Base-by-base conservation (phyloP, 1,284 basidiomycete species). In the Vanrija humicola region DNA sequence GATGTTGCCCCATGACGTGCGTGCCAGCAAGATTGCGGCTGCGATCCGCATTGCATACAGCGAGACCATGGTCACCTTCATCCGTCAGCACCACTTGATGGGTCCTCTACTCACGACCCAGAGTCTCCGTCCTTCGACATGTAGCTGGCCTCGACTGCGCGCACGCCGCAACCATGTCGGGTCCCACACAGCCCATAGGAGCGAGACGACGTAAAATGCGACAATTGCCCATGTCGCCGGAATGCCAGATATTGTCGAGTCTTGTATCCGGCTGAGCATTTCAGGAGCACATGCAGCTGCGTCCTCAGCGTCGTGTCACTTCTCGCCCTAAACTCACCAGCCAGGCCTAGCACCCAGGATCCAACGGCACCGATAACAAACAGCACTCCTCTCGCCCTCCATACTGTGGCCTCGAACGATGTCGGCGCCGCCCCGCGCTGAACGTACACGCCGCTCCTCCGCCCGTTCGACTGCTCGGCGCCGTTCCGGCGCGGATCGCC, bases 151-250 rank as follows among this genome's bases (percentile, higher is more conserved):
- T 6, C 34, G 34, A 12, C 39, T 51, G 23, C 61, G 46, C 1
- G 50, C 46, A 5, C 62, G 52, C 0, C 56, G 48, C 0, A 69
- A 58, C 69, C 69, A 70, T 19, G 65, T 65, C 6, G 73, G 73
- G 54, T 75, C 70, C 73, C 73, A 75, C 1, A 64, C 64, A 2
- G 68, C 64, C 71, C 70, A 73, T 3, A 66, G 34, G 10, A 73
- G 62, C 6, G 71, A 69, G 2, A 60, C 6, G 6, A 26, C 28
- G 15, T 65, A 55, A n/a, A 64, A 45, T 1, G 28, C 46, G 1
- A 62, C 10, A 10, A 42, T n/a, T 16, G 19, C n/a, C n/a, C n/a
- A 18, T 3, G 40, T n/a, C 9, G 19, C 40, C 9, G n/a, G 40
- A 5, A 42, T n/a, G n/a, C 40, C 40, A 42, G n/a, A 5, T 9